phyloP scores from a whole-genome alignment of 228 moss, liverwort and hornwort genomes.

The Sphagnum fallax region DNA sequence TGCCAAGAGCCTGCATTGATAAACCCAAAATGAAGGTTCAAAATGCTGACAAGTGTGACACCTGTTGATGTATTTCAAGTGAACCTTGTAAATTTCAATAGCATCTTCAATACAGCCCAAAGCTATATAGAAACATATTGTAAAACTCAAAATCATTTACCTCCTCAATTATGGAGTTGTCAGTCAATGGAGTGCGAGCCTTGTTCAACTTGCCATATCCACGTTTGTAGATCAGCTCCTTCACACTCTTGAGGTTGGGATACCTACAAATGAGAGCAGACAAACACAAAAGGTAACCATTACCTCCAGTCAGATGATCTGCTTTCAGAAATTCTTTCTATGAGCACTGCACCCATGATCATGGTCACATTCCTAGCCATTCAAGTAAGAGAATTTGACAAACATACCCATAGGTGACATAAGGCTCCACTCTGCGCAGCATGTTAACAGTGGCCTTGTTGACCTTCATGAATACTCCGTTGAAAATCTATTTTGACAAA shows the following conservation, averaged over 20 bases:
- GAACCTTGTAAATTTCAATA: no score
- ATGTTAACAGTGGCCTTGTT: conserved; percentile 75
- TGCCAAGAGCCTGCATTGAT: conserved; percentile 22
- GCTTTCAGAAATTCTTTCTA: no score
- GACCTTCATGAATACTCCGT: conserved; percentile 65
- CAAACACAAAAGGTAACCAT: no score
- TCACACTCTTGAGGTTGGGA: conserved; percentile 75
- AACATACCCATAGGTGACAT: conserved; percentile 80
- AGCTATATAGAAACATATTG: no score
- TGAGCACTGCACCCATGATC: no score
- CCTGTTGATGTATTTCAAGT: no score
- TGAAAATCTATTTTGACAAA: conserved; percentile 25
- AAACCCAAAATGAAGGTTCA: no score
- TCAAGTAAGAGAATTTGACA: no score
- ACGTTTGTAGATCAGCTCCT: conserved; percentile 85
- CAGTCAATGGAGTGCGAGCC: conserved; percentile 60
- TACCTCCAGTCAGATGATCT: no score
- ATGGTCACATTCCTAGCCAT: no score
- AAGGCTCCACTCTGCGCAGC: conserved; percentile 86
- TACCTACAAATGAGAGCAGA: conserved; percentile 21
- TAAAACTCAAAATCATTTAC: conserved; percentile 5
- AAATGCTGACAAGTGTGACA: no score
- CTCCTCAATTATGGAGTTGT: conserved; percentile 72
- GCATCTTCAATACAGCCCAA: no score
- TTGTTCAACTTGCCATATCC: conserved; percentile 70